Conservation (phyloP, 805 yeast genomes). For the Ogataea haglerorum region DNA sequence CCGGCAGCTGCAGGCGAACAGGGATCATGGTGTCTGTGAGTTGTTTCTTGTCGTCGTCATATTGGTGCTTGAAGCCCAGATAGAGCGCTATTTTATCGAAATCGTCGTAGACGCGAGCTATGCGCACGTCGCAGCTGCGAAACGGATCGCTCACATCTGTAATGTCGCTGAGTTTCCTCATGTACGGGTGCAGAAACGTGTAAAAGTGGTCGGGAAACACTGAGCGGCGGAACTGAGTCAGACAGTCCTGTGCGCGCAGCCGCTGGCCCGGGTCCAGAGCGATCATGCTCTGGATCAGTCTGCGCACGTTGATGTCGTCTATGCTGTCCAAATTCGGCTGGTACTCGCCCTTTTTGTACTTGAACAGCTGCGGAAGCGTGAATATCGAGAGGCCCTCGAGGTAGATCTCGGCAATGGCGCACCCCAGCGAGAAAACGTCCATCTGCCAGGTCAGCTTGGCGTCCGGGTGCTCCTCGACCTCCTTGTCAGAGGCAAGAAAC, state of each 20-base stretch:
- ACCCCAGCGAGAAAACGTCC: slow-evolving; percentile 83
- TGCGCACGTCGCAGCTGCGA: slow-evolving; percentile 50
- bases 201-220: slow-evolving; percentile 71
- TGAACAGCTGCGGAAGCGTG: slow-evolving; percentile 81
- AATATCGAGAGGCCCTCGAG: slow-evolving; percentile 85
- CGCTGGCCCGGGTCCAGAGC: slow-evolving; percentile 60
- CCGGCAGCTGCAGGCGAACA: slow-evolving; percentile 47
- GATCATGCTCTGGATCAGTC: slow-evolving; percentile 62
- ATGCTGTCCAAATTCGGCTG: slow-evolving; percentile 60
- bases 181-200: slow-evolving; percentile 65
- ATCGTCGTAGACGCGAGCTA: slow-evolving; percentile 56
- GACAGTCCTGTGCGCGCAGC: slow-evolving; percentile 48
- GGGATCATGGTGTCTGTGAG: slow-evolving; percentile 31
- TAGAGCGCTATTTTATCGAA: slow-evolving; percentile 48
- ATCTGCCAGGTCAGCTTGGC: slow-evolving; percentile 51
- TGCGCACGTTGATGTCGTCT: slow-evolving; percentile 46
- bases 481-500: slow-evolving; percentile 43
- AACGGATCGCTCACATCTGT: slow-evolving; percentile 25
- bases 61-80: slow-evolving; percentile 35
- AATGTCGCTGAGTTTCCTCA: slow-evolving; percentile 34
- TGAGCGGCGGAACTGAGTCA: slow-evolving; percentile 45
- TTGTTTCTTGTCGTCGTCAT: slow-evolving; percentile 11
- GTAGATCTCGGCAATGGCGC: slow-evolving; percentile 87
- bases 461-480: slow-evolving; percentile 10
- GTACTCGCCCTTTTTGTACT: slow-evolving; percentile 68